Conservation (phyloP, 2,329 filamentous ascomycete species). For the Dactylonectria macrodidyma region DNA sequence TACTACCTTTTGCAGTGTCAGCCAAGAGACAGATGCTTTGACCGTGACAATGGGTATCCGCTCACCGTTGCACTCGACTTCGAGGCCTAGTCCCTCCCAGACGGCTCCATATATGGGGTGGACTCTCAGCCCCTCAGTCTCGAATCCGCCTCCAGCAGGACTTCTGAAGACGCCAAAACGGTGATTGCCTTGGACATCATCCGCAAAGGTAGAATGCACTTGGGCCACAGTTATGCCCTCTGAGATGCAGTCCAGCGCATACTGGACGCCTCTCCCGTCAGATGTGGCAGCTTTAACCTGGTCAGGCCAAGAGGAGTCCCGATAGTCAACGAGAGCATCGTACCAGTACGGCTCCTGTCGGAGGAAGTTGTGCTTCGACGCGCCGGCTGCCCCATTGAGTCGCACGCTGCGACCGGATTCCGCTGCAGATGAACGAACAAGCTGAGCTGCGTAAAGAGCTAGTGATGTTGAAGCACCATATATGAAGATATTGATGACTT, state of each 20-base stretch:
- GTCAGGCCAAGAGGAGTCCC: constrained; percentile 51
- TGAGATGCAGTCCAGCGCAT: constrained; percentile 57
- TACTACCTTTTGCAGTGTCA: constrained; percentile 6
- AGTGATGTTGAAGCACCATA: constrained; percentile 54
- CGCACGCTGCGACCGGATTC: constrained; percentile 29
- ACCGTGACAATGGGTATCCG: constrained; percentile 32
- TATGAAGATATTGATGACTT: constrained; percentile 44
- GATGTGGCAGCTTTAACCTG: constrained; percentile 45
- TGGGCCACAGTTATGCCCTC: constrained; percentile 54
- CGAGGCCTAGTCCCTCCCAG: constrained; percentile 58
- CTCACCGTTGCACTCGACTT: constrained; percentile 55
- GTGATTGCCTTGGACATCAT: constrained; percentile 29
- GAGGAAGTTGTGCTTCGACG: constrained; percentile 45
- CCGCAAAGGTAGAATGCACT: constrained; percentile 46
- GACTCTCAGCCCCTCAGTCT: constrained; percentile 39
- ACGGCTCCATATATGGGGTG: constrained; percentile 59
- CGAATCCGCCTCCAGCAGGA: constrained; percentile 43
- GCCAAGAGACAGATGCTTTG: constrained; percentile 1
- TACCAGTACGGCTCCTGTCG: constrained; percentile 54
- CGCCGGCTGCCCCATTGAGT: constrained; percentile 51
- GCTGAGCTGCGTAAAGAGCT: constrained; percentile 52
- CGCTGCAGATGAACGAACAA: constrained; percentile 37
- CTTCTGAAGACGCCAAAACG: constrained; percentile 47
- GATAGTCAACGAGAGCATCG: constrained; percentile 57
- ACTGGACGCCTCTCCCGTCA: constrained; percentile 50